These are phyloP conservation scores for Skeletonema tropicum DNA, from an alignment of 108 stramenopile species.

Conservation along the genomic window DNA sequence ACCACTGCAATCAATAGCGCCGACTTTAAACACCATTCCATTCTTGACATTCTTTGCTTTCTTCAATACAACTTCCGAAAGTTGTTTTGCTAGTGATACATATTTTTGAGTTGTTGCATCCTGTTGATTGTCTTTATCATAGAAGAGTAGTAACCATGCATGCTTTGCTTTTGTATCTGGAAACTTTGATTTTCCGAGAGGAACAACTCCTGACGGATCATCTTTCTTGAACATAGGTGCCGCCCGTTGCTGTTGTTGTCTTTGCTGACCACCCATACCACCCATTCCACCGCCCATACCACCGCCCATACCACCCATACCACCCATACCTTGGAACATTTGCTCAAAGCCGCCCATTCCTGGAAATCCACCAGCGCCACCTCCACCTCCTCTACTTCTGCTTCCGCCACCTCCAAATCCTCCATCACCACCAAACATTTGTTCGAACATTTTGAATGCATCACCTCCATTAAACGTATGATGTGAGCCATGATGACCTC, in stretches of 20 bases:
- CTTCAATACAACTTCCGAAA: slow-evolving; percentile 49
- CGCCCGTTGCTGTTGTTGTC: slow-evolving; percentile 15
- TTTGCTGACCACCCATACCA: slow-evolving; percentile 31
- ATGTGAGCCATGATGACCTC: slow-evolving; percentile 15
- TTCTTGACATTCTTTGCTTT: slow-evolving; percentile 53
- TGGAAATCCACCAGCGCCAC: slow-evolving; percentile 32
- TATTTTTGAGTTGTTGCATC: slow-evolving; percentile 21
- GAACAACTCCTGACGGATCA: slow-evolving; percentile 54
- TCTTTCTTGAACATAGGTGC: slow-evolving; percentile 69
- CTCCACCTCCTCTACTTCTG: slow-evolving; percentile 1
- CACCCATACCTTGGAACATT: slow-evolving; percentile 22
- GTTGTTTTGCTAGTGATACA: slow-evolving; percentile 29
- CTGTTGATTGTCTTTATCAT: slow-evolving; percentile 42
- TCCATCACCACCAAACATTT: slow-evolving; percentile 59
- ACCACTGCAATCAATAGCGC: slow-evolving; percentile 75
- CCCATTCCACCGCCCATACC: slow-evolving; percentile 23
- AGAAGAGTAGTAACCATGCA: slow-evolving; percentile 81
- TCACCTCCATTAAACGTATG: slow-evolving; percentile 20
- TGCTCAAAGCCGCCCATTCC: slow-evolving; percentile 12
- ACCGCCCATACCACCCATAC: slow-evolving; percentile 26
- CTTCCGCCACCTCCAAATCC: slow-evolving; percentile 41
- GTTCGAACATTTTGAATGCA: slow-evolving; percentile 73
- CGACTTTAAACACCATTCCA: slow-evolving; percentile 68
- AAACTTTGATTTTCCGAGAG: slow-evolving; percentile 75
- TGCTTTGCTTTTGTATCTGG: slow-evolving; percentile 66